A percentile compares a stretch with the other conserved stretches of the same genome.
Conservation (phyloP, 2,329 filamentous ascomycete genomes). For the Curvularia verruculosa region DNA sequence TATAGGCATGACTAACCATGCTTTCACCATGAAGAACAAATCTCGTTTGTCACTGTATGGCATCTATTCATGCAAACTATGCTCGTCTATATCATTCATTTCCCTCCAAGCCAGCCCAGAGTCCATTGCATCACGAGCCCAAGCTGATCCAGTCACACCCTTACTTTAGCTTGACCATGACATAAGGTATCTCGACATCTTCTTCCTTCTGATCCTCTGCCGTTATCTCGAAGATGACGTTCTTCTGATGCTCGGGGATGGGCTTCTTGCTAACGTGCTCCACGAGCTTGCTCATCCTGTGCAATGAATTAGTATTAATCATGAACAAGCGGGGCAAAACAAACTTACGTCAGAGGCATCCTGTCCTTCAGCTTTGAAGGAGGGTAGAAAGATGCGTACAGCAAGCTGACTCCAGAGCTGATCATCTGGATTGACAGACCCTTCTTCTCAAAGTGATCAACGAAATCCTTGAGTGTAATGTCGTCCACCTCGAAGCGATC, state of each 20-base stretch:
- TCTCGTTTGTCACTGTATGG: neutral
- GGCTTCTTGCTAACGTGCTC: constrained; percentile 90
- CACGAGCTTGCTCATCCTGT: constrained; percentile 84
- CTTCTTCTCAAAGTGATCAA: constrained; percentile 78
- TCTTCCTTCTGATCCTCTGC: constrained; percentile 87
- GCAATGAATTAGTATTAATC: constrained; percentile 27
- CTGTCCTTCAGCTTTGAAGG: constrained; percentile 83
- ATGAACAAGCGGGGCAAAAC: neutral
- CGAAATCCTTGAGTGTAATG: constrained; percentile 81
- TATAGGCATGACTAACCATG: neutral
- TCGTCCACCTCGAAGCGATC: constrained; percentile 92
- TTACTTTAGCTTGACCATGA: constrained; percentile 78
- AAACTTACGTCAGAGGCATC: constrained; percentile 69
- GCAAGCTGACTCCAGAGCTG: constrained; percentile 92
- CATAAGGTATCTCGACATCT: constrained; percentile 96
- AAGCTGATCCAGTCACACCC: neutral
- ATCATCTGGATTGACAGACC: constrained; percentile 89
- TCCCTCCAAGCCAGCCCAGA: neutral
- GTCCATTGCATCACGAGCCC: neutral
- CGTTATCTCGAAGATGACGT: constrained; percentile 93
- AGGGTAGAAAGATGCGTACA: constrained; percentile 94
- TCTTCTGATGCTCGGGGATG: constrained; percentile 88
- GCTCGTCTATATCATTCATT: constrained; percentile 27
- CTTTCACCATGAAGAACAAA: neutral
- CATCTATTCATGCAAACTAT: constrained; percentile 26